Base-by-base conservation (phyloP, 345 rosid species). In the Toxicodendron radicans region DNA sequence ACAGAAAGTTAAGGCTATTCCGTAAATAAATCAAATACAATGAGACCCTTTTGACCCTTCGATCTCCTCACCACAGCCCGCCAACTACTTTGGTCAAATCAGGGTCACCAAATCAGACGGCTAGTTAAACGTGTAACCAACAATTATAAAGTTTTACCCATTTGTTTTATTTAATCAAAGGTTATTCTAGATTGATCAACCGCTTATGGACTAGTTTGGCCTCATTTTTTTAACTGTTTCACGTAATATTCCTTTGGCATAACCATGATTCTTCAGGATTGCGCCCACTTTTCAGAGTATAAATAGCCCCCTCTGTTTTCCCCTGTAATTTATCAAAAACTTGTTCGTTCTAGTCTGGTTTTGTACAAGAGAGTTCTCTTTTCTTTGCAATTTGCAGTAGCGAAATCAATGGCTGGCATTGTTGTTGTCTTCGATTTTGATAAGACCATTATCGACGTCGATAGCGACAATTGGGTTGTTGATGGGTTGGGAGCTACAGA, bases 401-500 rank as follows among this genome's bases (percentile, higher is more conserved):
- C 27, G 38, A 56, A 7, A 46, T 48, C 52, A 10, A 85, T 86
- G 92, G 85, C 89, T 0, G 88, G 79, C 61, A 61, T 82, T 71
- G 84, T 90, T 27, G 89, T 83, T 58, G 81, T 94, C 62, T 94
- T 94, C 61, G 97, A 94, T 62, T 94, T 94, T 24, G 96, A 94
- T 79, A 88, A 92, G 83, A 94, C 98, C 1, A 94, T 92, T 70
- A 71, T 94, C 59, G 97, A 94, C 35, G 86, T 84, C n/a, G 98
- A 92, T 66, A 92, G 97, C 51, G 98, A 94, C 52, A 92, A 92
- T 32, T 94, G 92, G 90, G 93, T 92, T 0, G 41, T 94, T 13
- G 96, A 94, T 74, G 94, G 70, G 71, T 76, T 94, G 79, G 97
- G 98, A 65, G 84, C 83, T 58, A 87, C 93, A 18, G 92, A 87